phyloP scores from a whole-genome alignment of 106 monocot genomes.

The Hemerocallis citrina region DNA sequence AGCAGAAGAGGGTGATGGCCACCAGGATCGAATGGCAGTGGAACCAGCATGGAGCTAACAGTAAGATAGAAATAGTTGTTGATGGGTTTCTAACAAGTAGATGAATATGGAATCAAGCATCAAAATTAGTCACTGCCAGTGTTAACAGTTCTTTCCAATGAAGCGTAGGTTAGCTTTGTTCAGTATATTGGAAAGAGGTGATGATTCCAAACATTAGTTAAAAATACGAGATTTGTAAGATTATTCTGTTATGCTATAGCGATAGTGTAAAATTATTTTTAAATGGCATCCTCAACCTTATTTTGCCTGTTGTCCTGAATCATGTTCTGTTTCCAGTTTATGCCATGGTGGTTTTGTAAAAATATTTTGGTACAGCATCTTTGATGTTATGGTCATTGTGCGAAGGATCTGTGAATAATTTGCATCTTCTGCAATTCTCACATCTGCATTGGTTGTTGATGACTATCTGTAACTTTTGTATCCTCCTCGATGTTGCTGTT shows the following conservation, averaged over 20 bases:
- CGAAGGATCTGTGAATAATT: too few species aligned
- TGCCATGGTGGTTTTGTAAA: too few species aligned
- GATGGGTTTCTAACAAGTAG: background rate
- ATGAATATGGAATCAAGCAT: background rate
- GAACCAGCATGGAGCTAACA: background rate
- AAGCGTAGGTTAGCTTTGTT: background rate
- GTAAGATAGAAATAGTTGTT: background rate
- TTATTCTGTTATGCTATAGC: background rate
- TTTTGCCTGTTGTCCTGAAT: too few species aligned
- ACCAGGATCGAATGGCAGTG: background rate
- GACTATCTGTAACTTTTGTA: too few species aligned
- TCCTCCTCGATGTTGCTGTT: too few species aligned
- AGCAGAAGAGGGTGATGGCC: conserved; percentile 13
- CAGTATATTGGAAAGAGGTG: background rate
- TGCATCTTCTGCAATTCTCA: too few species aligned
- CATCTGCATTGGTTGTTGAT: too few species aligned
- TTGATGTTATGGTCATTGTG: too few species aligned
- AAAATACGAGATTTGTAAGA: conserved; percentile 7
- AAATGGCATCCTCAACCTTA: background rate
- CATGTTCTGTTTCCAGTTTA: too few species aligned
- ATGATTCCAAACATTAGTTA: background rate
- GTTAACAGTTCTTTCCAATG: background rate
- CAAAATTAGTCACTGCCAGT: background rate
- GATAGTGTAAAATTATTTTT: background rate
- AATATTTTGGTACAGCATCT: too few species aligned